Base-by-base conservation (phyloP, 148 eudicot genomes). In the Chenopodium quinoa region DNA sequence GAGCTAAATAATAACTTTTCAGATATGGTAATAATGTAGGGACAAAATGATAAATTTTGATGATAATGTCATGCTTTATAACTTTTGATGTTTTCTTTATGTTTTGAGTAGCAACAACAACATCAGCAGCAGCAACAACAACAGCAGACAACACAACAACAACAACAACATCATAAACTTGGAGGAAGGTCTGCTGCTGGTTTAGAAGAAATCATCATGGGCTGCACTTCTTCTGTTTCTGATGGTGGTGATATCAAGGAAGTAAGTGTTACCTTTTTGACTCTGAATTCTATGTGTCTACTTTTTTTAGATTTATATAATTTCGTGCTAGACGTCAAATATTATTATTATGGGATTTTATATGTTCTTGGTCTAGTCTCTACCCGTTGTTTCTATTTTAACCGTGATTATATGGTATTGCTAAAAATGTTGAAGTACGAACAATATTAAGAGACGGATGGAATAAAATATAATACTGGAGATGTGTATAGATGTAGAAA, bases 181-280 rank as follows among this genome's bases (percentile, higher is more conserved):
- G 93, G 85, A 84, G 89, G 90, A 84, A 92, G 95, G 93, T 89
- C 93, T 90, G 91, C 91, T 67, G 84, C 99, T 81, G 99, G 94
- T 82, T 90, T 96, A 89, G 99, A 96, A 82, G 98, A 96, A 90
- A 90, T 96, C 84, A 83, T 83, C 82, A 93, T 93, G 98, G 94
- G 91, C 16, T 93, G 95, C 92, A 91, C 97, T 64, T 89, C 96
- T 10, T 78, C 88, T n/a, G 73, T 80, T 71, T 47, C 78, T 56
- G 62, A 4, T 73, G 76, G 31, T 81, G 72, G 63, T 84, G 84
- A 82, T 83, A 72, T 86, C 83, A 91, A 92, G 84, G 88, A 87
- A 84, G 96, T 92, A 70, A 88, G 90, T 89, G 27, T 20, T 23
- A 68, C 52, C 76, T 83, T 89, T 88, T 91, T 82, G 81, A 86